These are phyloP conservation scores for Irpex sp. DNA, from an alignment of 1,284 basidiomycete genomes.

Conservation along the genomic window DNA sequence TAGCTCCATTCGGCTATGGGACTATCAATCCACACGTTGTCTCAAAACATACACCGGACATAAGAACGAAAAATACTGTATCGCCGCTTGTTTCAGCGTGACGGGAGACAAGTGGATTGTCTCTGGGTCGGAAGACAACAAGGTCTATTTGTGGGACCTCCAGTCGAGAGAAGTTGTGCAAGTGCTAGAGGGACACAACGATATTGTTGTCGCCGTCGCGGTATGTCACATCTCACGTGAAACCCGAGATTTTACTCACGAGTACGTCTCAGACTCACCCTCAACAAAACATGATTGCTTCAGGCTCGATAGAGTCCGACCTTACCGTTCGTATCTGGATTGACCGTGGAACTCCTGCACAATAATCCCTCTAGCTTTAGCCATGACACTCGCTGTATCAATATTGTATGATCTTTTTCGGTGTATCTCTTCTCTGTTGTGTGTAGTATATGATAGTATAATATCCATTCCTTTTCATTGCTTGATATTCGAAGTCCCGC, in stretches of 20 bases:
- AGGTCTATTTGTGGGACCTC: constrained; percentile 89
- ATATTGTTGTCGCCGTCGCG: constrained; percentile 73
- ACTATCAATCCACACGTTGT: constrained; percentile 88
- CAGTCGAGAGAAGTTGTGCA: constrained; percentile 83
- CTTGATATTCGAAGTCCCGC: too few relatives aligned
- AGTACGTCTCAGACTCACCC: constrained; percentile 63
- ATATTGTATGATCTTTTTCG: background rate
- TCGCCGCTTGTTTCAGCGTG: constrained; percentile 76
- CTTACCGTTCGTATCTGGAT: constrained; percentile 77
- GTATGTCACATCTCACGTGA: constrained; percentile 30
- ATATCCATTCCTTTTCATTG: background rate
- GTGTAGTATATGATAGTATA: background rate
- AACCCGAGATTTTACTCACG: background rate
- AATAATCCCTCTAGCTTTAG: constrained; percentile 8
- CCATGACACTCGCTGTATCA: background rate
- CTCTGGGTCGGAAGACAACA: constrained; percentile 88
- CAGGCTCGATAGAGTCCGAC: constrained; percentile 79
- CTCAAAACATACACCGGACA: constrained; percentile 91
- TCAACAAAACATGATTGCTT: constrained; percentile 78
- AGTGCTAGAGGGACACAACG: constrained; percentile 73
- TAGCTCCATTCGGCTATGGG: constrained; percentile 90
- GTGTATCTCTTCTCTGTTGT: background rate
- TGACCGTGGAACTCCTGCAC: constrained; percentile 38
- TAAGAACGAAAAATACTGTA: constrained; percentile 75
- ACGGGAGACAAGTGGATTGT: constrained; percentile 88